Conservation (phyloP, 2,329 filamentous ascomycete genomes). For the Cadophora malorum region DNA sequence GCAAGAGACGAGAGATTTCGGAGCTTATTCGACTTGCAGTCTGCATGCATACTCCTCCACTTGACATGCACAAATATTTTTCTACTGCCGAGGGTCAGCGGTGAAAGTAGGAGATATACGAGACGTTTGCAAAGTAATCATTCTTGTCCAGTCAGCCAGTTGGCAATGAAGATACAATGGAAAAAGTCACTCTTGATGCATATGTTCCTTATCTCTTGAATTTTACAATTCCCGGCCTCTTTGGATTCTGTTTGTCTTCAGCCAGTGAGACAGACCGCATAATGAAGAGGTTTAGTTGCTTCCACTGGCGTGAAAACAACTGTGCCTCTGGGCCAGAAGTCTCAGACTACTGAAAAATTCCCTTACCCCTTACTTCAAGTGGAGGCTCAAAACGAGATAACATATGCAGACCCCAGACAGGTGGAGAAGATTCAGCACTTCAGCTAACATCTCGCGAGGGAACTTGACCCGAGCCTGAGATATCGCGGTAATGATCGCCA, state of each 20-base stretch:
- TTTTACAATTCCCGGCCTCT: not conserved
- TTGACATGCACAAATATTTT: not conserved
- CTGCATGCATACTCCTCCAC: not conserved
- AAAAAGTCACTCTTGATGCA: not conserved
- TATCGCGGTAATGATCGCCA: not conserved
- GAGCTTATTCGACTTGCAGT: slow-evolving; percentile 10
- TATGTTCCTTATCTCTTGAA: not conserved
- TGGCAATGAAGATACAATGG: not conserved
- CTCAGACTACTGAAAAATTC: not conserved
- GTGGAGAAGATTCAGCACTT: slow-evolving; percentile 10
- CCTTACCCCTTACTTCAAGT: not conserved
- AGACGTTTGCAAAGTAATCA: not conserved
- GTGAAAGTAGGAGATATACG: not conserved
- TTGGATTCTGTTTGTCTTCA: not conserved
- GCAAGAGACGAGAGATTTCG: not conserved
- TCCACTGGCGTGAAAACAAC: not conserved
- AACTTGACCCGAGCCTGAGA: not conserved
- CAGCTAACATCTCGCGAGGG: not conserved
- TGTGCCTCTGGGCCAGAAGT: not conserved
- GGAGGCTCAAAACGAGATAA: slow-evolving; percentile 3
- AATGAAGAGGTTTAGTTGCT: not conserved
- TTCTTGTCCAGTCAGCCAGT: not conserved
- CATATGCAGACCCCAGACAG: not conserved
- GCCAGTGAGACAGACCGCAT: not conserved
- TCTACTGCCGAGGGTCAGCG: not conserved